These are phyloP conservation scores for Verbascum thapsus DNA, from an alignment of 257 asterid species.

Conservation along the genomic window DNA sequence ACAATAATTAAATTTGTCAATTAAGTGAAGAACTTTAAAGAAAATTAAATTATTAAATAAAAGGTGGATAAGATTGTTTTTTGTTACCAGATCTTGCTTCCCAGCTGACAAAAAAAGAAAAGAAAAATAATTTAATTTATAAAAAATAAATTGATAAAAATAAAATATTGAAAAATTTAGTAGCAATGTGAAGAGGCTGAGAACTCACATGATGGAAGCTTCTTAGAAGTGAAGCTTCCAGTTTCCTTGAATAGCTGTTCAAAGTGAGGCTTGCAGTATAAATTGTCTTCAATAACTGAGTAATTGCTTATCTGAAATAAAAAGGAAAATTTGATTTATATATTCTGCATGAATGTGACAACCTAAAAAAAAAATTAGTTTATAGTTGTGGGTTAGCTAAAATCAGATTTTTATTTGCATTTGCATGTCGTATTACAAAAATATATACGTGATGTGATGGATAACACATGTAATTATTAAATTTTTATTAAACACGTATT, in stretches of 20 bases:
- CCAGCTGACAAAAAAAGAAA: constrained; percentile 33
- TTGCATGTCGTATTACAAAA: too few relatives aligned
- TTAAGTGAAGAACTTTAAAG: not conserved
- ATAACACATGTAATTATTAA: too few relatives aligned
- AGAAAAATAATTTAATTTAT: not conserved
- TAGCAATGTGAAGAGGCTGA: not conserved
- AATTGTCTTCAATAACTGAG: constrained; percentile 51
- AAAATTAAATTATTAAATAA: not conserved
- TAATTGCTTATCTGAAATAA: constrained; percentile 54
- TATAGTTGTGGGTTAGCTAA: too few relatives aligned
- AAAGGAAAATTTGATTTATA: not conserved
- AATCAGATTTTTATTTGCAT: too few relatives aligned
- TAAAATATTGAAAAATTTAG: not conserved
- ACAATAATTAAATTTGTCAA: not conserved
- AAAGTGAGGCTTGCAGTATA: constrained; percentile 66
- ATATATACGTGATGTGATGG: too few relatives aligned
- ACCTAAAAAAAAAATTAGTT: too few relatives aligned
- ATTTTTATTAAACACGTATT: too few relatives aligned
- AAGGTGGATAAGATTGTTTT: not conserved
- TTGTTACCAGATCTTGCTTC: constrained; percentile 48
- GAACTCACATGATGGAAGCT: constrained; percentile 43
- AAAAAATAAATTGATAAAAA: not conserved
- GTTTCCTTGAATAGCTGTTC: constrained; percentile 62
- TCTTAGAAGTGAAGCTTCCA: constrained; percentile 47
- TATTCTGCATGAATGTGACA: not conserved